These are phyloP conservation scores for Pyrenochaeta sp. DNA, from an alignment of 2,329 filamentous ascomycete species.

Conservation along the genomic window DNA sequence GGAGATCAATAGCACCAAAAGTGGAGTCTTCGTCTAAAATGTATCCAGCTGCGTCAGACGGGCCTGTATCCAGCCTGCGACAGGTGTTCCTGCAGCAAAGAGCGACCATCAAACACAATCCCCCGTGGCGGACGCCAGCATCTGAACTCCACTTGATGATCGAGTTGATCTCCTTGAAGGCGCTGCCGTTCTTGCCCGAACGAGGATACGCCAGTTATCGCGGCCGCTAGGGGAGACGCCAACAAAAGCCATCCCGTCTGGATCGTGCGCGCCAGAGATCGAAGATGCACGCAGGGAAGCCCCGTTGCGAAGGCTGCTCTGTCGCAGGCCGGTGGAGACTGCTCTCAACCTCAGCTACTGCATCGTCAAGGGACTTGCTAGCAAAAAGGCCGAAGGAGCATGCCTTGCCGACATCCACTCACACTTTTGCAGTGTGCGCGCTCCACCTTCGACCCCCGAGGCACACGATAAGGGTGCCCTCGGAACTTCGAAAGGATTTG, in stretches of 20 bases:
- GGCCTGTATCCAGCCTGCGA: slow-evolving; percentile 10
- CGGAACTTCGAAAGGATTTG: slow-evolving; percentile 1
- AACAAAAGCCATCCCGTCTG: slow-evolving; percentile 43
- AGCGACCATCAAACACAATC: slow-evolving; percentile 26
- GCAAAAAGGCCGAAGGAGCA: slow-evolving; percentile 7
- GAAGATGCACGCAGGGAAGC: slow-evolving; percentile 36
- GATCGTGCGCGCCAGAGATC: slow-evolving; percentile 39
- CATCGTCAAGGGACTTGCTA: slow-evolving; percentile 10
- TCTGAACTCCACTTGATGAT: slow-evolving; percentile 31
- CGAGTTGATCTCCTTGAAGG: slow-evolving; percentile 36
- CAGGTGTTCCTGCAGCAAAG: slow-evolving; percentile 42
- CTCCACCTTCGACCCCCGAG: slow-evolving; percentile 11
- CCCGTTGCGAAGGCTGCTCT: slow-evolving; percentile 21
- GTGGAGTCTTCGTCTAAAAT: slow-evolving; percentile 8
- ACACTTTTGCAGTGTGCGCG: slow-evolving; percentile 20
- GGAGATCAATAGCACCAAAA: slow-evolving; percentile 12
- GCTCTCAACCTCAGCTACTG: slow-evolving; percentile 23
- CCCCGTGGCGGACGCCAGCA: slow-evolving; percentile 39
- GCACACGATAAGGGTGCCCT: slow-evolving; percentile 12
- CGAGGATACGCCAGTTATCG: slow-evolving; percentile 33
- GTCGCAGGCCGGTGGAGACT: slow-evolving; percentile 12
- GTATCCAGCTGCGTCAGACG: slow-evolving; percentile 5
- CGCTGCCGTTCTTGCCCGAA: slow-evolving; percentile 37
- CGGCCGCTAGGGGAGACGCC: slow-evolving; percentile 41
- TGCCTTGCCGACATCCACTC: slow-evolving; percentile 10